phyloP scores from a whole-genome alignment of 805 yeast species.

The Metschnikowia gelsemii region DNA sequence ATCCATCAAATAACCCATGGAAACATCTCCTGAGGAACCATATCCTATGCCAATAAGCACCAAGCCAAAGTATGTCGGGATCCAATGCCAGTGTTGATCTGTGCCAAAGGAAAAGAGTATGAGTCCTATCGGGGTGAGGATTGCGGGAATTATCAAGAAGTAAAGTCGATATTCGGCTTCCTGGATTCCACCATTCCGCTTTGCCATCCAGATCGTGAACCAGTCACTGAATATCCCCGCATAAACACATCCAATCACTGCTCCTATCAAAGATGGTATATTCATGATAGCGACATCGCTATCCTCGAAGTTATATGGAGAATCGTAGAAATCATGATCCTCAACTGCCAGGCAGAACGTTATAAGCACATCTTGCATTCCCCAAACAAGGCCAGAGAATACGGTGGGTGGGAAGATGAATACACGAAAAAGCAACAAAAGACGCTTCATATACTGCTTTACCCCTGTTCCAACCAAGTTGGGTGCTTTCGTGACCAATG shows the following conservation, averaged over 20 bases:
- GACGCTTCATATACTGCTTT: slow-evolving; percentile 58
- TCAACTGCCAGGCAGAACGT: slow-evolving; percentile 74
- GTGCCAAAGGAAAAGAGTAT: slow-evolving; percentile 68
- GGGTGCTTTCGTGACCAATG: slow-evolving; percentile 54
- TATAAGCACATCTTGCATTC: slow-evolving; percentile 72
- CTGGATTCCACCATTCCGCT: slow-evolving; percentile 55
- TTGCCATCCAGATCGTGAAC: slow-evolving; percentile 61
- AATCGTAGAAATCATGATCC: slow-evolving; percentile 61
- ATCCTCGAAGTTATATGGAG: slow-evolving; percentile 65
- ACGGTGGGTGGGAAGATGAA: slow-evolving; percentile 64
- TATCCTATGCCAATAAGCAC: slow-evolving; percentile 68
- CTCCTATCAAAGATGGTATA: slow-evolving; percentile 66
- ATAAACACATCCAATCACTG: slow-evolving; percentile 62
- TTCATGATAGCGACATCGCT: slow-evolving; percentile 75
- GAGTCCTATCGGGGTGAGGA: slow-evolving; percentile 62
- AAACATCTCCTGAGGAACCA: slow-evolving; percentile 71
- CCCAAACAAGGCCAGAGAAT: slow-evolving; percentile 74
- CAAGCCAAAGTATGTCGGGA: slow-evolving; percentile 55
- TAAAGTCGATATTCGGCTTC: slow-evolving; percentile 68
- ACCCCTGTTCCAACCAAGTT: slow-evolving; percentile 63
- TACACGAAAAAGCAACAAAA: slow-evolving; percentile 52
- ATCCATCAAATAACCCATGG: slow-evolving; percentile 66
- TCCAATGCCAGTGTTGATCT: slow-evolving; percentile 52
- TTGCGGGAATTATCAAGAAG: slow-evolving; percentile 53
- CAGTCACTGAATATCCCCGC: slow-evolving; percentile 62